A percentile compares a stretch with the other conserved stretches of the same genome.
These are phyloP conservation scores for Nidularia pulvinata DNA, from an alignment of 768 basidiomycete species.

Conservation along the genomic window DNA sequence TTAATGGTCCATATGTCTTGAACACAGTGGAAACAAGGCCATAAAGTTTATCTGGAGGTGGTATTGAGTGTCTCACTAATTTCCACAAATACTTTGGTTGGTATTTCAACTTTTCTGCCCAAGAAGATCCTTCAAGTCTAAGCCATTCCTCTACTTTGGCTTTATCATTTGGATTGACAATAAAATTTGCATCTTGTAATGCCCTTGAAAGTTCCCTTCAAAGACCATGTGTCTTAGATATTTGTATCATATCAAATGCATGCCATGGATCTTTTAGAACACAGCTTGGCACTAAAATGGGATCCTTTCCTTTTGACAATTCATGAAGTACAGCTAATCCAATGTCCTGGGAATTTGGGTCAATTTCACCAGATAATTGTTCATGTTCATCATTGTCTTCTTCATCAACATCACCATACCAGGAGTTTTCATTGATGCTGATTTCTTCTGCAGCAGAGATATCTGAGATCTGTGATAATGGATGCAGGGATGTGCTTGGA, in stretches of 20 bases:
- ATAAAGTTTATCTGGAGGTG: constrained; percentile 25
- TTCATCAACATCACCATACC: neutral
- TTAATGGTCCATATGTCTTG: constrained; percentile 25
- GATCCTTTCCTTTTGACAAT: neutral
- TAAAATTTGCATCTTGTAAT: constrained; percentile 12
- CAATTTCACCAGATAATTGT: neutral
- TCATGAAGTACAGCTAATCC: neutral
- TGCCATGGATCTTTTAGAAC: constrained; percentile 10
- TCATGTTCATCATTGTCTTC: neutral
- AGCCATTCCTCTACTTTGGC: constrained; percentile 17
- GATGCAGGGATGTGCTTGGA: neutral
- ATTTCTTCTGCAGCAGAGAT: neutral
- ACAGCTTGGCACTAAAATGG: neutral
- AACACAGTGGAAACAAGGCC: constrained; percentile 21
- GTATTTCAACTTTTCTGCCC: constrained; percentile 6
- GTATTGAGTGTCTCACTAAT: constrained; percentile 21
- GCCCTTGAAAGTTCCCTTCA: constrained; percentile 10
- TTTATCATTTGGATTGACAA: constrained; percentile 12
- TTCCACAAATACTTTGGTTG: constrained; percentile 20
- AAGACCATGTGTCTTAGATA: constrained; percentile 11
- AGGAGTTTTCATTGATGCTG: neutral
- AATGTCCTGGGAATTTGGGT: neutral
- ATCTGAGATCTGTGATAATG: neutral
- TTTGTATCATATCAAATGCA: constrained; percentile 11
- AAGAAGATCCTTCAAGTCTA: constrained; percentile 6